These are phyloP conservation scores for Daldinia concentrica DNA, from an alignment of 495 filamentous ascomycete species.

Conservation along the genomic window DNA sequence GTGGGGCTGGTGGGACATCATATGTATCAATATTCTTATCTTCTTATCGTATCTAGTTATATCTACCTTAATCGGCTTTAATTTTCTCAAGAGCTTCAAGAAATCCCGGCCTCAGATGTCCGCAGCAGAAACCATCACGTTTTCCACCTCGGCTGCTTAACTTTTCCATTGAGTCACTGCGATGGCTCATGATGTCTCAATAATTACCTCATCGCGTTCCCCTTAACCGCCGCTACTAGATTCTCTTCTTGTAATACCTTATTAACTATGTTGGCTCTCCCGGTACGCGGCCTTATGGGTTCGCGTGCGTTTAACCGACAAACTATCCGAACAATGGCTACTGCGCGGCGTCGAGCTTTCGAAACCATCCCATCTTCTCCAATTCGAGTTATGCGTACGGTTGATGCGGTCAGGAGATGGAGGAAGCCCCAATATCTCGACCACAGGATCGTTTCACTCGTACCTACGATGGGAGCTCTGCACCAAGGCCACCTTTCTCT, in stretches of 20 bases:
- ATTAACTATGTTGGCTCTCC: slow-evolving; percentile 44
- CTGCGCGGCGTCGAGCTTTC: slow-evolving; percentile 27
- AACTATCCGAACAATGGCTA: slow-evolving; percentile 48
- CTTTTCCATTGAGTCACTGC: slow-evolving; percentile 36
- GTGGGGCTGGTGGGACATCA: not conserved
- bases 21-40: not conserved
- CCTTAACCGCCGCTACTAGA: slow-evolving; percentile 14
- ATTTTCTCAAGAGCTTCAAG: slow-evolving; percentile 12
- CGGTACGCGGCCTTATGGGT: slow-evolving; percentile 34
- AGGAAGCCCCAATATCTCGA: slow-evolving; percentile 73
- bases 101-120: slow-evolving; percentile 53
- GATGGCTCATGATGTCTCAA: slow-evolving; percentile 41
- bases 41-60: not conserved
- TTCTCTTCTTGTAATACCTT: slow-evolving; percentile 14
- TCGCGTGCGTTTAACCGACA: slow-evolving; percentile 43
- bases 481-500: slow-evolving; percentile 90
- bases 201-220: slow-evolving; percentile 38
- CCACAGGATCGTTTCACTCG: slow-evolving; percentile 80
- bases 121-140: slow-evolving; percentile 61
- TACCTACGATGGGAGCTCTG: slow-evolving; percentile 97
- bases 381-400: slow-evolving; percentile 79
- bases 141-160: slow-evolving; percentile 25
- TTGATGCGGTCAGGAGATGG: slow-evolving; percentile 74
- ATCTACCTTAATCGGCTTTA: not conserved
- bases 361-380: slow-evolving; percentile 62